A percentile compares a stretch with the other conserved stretches of the same genome.
Conservation (phyloP, 169 alveolate species). For the Cyclospora cayetanensis region DNA sequence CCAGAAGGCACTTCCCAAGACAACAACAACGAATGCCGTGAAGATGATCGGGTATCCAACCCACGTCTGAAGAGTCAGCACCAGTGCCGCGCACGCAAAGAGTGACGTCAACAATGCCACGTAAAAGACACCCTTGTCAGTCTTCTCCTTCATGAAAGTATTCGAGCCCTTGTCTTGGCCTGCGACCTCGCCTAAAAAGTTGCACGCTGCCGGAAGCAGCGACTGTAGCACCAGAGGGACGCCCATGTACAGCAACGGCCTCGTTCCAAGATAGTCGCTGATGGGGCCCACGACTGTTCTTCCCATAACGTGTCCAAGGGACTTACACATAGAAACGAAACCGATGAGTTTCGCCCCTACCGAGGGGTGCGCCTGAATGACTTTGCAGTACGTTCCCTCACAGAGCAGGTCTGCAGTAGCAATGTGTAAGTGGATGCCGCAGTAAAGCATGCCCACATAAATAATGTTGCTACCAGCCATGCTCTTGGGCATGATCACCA, state of each 20-base stretch:
- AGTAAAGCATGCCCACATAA: slow-evolving; percentile 49
- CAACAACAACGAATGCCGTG: slow-evolving; percentile 14
- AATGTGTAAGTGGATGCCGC: slow-evolving; percentile 55
- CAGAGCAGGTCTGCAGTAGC: slow-evolving; percentile 58
- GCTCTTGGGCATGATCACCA: slow-evolving; percentile 2
- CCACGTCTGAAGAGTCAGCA: slow-evolving; percentile 13
- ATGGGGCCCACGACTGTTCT: slow-evolving; percentile 69
- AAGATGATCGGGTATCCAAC: not conserved
- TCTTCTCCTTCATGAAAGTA: not conserved
- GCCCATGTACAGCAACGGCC: slow-evolving; percentile 33
- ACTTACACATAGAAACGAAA: slow-evolving; percentile 49
- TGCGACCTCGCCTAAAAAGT: slow-evolving; percentile 62
- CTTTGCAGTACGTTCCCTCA: slow-evolving; percentile 67
- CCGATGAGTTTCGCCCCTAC: slow-evolving; percentile 64
- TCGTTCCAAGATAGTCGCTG: slow-evolving; percentile 62
- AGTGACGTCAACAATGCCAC: not conserved
- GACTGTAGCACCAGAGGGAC: slow-evolving; percentile 69
- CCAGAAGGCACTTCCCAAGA: not conserved
- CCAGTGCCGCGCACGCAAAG: not conserved
- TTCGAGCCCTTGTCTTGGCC: not conserved
- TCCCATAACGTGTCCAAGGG: slow-evolving; percentile 68
- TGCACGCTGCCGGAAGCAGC: slow-evolving; percentile 33
- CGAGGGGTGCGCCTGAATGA: slow-evolving; percentile 36
- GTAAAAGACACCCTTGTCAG: not conserved
- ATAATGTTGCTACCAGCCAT: slow-evolving; percentile 9